Conservation (phyloP, 768 basidiomycete genomes). For the Kwoniella europaea region DNA sequence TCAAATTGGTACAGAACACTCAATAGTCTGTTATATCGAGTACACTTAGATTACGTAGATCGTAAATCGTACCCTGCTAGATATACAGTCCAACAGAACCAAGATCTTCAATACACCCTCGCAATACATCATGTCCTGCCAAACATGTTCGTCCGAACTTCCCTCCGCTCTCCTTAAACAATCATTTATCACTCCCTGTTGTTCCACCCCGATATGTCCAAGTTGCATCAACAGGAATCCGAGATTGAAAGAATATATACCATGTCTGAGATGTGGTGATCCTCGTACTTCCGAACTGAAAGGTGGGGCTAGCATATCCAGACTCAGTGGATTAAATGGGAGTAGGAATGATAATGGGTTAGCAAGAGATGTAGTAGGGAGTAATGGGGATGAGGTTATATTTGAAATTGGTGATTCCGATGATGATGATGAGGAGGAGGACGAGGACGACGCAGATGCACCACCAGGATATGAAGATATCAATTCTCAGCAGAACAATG, state of each 20-base stretch:
- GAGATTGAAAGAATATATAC: conserved; percentile 48
- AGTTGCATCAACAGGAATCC: conserved; percentile 47
- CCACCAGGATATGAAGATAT: conserved; percentile 18
- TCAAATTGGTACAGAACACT: neutral
- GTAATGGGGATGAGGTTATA: conserved; percentile 25
- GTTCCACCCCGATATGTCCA: conserved; percentile 47
- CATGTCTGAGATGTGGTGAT: conserved; percentile 54
- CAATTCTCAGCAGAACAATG: no score
- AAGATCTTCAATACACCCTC: neutral
- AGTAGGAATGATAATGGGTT: conserved; percentile 3
- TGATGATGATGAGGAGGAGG: conserved; percentile 34
- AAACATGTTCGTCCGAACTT: conserved; percentile 46
- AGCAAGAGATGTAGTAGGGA: conserved; percentile 9
- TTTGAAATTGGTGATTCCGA: conserved; percentile 48
- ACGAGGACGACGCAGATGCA: conserved; percentile 3
- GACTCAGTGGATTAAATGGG: neutral
- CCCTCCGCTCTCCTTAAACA: neutral
- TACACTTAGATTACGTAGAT: neutral
- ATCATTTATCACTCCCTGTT: conserved; percentile 50
- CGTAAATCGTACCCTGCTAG: neutral
- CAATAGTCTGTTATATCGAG: neutral
- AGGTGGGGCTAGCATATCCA: neutral
- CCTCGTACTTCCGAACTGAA: conserved; percentile 23
- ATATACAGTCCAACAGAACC: neutral
- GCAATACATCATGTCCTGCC: conserved; percentile 27